Base-by-base conservation (phyloP, 371 early-diverging fungal genomes). In the Coemansia sp. region DNA sequence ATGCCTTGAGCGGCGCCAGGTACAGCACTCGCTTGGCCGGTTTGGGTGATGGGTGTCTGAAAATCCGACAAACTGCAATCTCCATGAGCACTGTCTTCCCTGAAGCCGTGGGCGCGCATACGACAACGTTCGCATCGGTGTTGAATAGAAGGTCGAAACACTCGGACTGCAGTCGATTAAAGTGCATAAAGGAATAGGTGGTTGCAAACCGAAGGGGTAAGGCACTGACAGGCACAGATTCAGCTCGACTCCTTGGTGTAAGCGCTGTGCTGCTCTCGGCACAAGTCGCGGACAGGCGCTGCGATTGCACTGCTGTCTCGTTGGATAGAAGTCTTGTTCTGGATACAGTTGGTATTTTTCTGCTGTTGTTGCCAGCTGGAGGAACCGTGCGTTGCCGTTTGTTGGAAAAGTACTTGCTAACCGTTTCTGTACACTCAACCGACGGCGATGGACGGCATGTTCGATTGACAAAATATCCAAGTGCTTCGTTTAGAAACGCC, bases 81-180 rank as follows among this genome's bases (percentile, higher is more conserved):
- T 88, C 81, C 65, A 86, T 81, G 39, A 90, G 66, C 30, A 80
- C 82, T 6, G 90, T 88, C 57, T 91, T 90, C 2, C 90, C 92
- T 3, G 88, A 81, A 2, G 90, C 89, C 0, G 90, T 90, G 0
- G 91, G 91, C 30, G 91, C 87, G 69, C 74, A 71, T 9, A 90
- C 78, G 8, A 90, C 81, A 40, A 88, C 47, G 56, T 86, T 89
- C 7, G 55, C 62, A 40, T 79, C 69, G 1, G 68, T 35, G 16
- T n/a, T n/a, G 8, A 58, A 70, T 39, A 83, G 77, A 42, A 59
- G 56, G 14, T 72, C 69, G 61, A 80, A 84, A 59, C 84, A 84
- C n/a, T 50, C 67, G 2, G 82, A 77, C 45, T 86, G 86, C 33
- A 85, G 64, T 12, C 74, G 68, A 54, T 86, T 86, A 71, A 86